A percentile compares a stretch with the other conserved stretches of the same genome.
Evolutionary conservation across 805 yeast genomes (phyloP).

Genomic region (Kockiozyma suomiensis): DNA sequence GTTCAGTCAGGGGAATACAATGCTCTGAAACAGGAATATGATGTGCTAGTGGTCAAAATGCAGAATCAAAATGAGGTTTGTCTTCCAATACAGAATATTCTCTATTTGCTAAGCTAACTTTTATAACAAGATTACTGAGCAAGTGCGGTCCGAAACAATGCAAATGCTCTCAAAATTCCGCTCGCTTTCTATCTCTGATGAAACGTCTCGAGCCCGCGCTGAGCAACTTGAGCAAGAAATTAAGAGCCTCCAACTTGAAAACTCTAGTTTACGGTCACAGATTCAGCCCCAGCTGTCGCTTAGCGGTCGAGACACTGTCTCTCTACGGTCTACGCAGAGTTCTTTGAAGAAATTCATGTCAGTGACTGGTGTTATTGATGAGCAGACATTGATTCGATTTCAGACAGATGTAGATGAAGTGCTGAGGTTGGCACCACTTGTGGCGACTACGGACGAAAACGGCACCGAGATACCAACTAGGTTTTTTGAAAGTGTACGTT

Average conservation of each 20-base stretch:
- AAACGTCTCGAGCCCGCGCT: constrained; percentile 27
- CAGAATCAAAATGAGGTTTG: constrained; percentile 22
- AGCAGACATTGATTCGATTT: constrained; percentile 36
- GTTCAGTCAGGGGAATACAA: constrained; percentile 26
- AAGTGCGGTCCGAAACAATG: constrained; percentile 45
- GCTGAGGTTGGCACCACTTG: constrained; percentile 39
- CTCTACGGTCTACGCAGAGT: not conserved
- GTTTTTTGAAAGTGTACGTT: constrained; percentile 42
- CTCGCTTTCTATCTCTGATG: constrained; percentile 39
- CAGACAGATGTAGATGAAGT: constrained; percentile 43
- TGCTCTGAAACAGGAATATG: constrained; percentile 34
- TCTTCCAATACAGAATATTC: not conserved
- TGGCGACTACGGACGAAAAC: constrained; percentile 1
- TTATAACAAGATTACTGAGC: constrained; percentile 40
- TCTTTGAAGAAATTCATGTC: constrained; percentile 20
- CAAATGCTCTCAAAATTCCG: constrained; percentile 45
- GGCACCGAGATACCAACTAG: not conserved
- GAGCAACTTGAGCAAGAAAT: constrained; percentile 36
- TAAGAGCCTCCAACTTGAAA: constrained; percentile 41
- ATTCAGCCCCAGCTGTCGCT: not conserved
- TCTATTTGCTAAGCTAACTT: too few relatives aligned
- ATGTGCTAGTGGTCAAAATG: constrained; percentile 34
- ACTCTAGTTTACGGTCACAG: constrained; percentile 33
- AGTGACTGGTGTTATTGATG: not conserved
- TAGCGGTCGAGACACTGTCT: not conserved